Evolutionary conservation across 495 filamentous ascomycete genomes (phyloP).

Genomic region (Ramalina intermedia): DNA sequence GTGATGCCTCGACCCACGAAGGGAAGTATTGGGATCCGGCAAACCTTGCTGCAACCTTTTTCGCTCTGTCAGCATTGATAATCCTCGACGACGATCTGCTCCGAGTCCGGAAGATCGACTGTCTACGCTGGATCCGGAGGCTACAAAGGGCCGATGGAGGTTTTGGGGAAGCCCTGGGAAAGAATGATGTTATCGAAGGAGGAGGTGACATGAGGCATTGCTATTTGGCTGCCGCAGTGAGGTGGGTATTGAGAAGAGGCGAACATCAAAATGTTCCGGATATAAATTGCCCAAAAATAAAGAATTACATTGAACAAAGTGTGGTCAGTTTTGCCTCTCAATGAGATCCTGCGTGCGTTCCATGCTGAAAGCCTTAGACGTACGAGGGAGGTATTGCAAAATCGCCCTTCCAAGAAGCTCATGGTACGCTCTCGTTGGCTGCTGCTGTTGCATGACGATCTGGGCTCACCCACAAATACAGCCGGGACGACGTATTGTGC

Average conservation of each 20-base stretch:
- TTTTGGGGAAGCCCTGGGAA: constrained; percentile 69
- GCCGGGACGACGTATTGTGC: constrained; percentile 85
- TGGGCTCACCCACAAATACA: constrained; percentile 20
- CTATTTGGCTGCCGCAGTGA: constrained; percentile 64
- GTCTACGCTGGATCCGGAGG: constrained; percentile 56
- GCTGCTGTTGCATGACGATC: constrained; percentile 9
- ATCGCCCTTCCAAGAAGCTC: constrained; percentile 67
- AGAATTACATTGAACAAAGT: constrained; percentile 53
- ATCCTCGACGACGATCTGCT: constrained; percentile 62
- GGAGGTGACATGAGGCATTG: constrained; percentile 77
- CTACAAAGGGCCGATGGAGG: constrained; percentile 78
- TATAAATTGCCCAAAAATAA: constrained; percentile 57
- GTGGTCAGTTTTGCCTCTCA: constrained; percentile 34
- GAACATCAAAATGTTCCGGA: constrained; percentile 45
- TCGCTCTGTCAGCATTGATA: constrained; percentile 62
- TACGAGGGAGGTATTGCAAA: constrained; percentile 87
- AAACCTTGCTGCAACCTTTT: constrained; percentile 72
- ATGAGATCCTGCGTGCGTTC: neutral
- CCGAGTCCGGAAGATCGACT: constrained; percentile 50
- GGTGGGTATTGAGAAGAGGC: constrained; percentile 64
- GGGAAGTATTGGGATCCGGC: constrained; percentile 61
- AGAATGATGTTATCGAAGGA: constrained; percentile 49
- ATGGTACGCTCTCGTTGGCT: constrained; percentile 43
- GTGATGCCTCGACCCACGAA: constrained; percentile 25
- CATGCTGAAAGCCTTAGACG: constrained; percentile 35